Conservation (phyloP, 805 yeast species). For the Schwanniomyces occidentalis region DNA sequence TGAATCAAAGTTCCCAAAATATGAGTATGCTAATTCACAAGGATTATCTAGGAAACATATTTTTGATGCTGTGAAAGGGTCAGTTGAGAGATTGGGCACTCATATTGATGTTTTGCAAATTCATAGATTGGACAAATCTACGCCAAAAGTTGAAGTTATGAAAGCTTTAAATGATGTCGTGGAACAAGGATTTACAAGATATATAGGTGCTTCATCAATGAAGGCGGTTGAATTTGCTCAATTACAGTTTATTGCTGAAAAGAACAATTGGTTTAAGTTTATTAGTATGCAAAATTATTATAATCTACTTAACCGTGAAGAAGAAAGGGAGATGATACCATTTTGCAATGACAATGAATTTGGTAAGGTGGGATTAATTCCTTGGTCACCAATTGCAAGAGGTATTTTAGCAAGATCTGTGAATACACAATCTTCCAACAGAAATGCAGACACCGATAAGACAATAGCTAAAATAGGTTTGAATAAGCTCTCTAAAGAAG, state of each 20-base stretch:
- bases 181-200: constrained; percentile 46
- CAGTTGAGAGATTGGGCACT: constrained; percentile 51
- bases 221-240: constrained; percentile 52
- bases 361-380: constrained; percentile 53
- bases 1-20: constrained; percentile 6
- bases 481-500: constrained; percentile 14
- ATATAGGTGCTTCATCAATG: constrained; percentile 67
- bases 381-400: constrained; percentile 61
- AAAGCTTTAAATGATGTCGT: constrained; percentile 54
- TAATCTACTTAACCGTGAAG: constrained; percentile 61
- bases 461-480: constrained; percentile 11
- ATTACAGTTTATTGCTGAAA: constrained; percentile 57
- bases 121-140: constrained; percentile 51
- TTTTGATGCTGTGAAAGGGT: constrained; percentile 41
- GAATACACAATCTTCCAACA: constrained; percentile 9
- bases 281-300: constrained; percentile 60
- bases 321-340: constrained; percentile 61
- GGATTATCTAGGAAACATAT: constrained; percentile 48
- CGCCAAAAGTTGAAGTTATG: constrained; percentile 57
- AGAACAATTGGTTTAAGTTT: constrained; percentile 57
- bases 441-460: constrained; percentile 11
- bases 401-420: constrained; percentile 56
- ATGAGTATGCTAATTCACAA: constrained; percentile 27
- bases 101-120: constrained; percentile 56
- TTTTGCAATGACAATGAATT: constrained; percentile 46